Base-by-base conservation (phyloP, 345 rosid species). In the Lepidium didymum region DNA sequence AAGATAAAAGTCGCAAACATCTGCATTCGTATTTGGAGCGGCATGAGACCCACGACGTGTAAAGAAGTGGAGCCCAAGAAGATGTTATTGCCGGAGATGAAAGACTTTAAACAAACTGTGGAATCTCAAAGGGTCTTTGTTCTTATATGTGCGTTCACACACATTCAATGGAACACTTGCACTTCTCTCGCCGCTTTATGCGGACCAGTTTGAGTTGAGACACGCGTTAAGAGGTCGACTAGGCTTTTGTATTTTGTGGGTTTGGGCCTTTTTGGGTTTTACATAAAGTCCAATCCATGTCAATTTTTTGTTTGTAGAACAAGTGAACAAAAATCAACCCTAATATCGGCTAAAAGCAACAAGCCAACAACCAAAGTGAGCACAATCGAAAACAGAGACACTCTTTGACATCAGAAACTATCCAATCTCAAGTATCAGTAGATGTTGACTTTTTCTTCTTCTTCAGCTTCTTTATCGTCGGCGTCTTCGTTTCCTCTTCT, bases 381-480 rank as follows among this genome's bases (percentile, higher is more conserved):
- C 27, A 25, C 2, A 25, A 25, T 2, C 27, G 27, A 25, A 25
- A 25, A 25, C 3, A 25, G 27, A 25, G 27, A 25, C 27, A 25
- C 27, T 25, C 27, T 25, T 25, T 25, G 27, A 25, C 27, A 25
- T 25, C 27, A 25, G 27, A 3, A 2, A 3, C 3, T 2, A 25
- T 3, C 27, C 3, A 2, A 25, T 25, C 27, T 25, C 27, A 25
- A 25, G 27, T 25, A 25, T 25, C 27, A 25, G 4, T 25, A 25
- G 27, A 2, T 25, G 27, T 25, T 25, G 27, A 56, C 29, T 56
- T 15, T 36, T 23, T 64, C n/a, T 35, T 72, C 35, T 29, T 52
- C 52, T 64, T 64, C 56, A 58, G 67, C 46, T 65, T 74, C 73
- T 67, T 74, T 16, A 5, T 44, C 56, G 42, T 58, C 1, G 42